Percentiles rank a stretch among this genome's conserved stretches.
Conservation (phyloP, 441 rosid species). For the Codiaeum variegatum region DNA sequence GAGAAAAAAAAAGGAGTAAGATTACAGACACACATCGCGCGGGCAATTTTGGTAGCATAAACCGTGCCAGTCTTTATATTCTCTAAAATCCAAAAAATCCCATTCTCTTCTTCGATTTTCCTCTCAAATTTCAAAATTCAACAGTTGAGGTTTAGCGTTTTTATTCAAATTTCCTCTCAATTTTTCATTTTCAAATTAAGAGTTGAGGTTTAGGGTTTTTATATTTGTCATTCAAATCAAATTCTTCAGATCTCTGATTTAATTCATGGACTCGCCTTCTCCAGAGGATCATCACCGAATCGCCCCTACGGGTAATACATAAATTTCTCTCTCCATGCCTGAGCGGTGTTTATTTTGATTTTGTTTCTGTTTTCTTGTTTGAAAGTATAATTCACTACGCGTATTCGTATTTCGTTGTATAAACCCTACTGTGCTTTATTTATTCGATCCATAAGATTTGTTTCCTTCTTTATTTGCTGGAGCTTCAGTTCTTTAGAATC, state of each 20-base stretch:
- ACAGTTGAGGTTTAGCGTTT: neutral
- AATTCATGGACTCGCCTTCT: conserved; percentile 22
- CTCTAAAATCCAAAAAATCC: neutral
- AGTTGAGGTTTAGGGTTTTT: conserved; percentile 4
- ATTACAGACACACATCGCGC: no score
- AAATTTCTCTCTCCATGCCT: neutral
- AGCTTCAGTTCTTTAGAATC: no score
- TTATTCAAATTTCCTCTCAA: neutral
- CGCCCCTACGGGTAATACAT: conserved; percentile 32
- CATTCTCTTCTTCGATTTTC: neutral
- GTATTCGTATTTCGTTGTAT: no score
- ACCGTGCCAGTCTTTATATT: neutral
- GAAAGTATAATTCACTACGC: no score
- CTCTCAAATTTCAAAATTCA: neutral
- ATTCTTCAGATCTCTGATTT: conserved; percentile 23
- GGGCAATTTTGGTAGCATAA: neutral
- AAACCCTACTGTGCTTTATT: neutral
- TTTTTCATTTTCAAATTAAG: no score
- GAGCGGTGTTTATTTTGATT: neutral
- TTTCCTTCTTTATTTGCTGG: neutral
- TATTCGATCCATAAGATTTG: neutral
- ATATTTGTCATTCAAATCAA: neutral
- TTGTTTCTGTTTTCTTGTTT: neutral
- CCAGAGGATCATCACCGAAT: conserved; percentile 27
- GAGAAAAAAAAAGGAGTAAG: no score